A percentile compares a stretch with the other conserved stretches of the same genome.
Conservation (phyloP, 177 flowering plant species). For the Vitis hybrid region DNA sequence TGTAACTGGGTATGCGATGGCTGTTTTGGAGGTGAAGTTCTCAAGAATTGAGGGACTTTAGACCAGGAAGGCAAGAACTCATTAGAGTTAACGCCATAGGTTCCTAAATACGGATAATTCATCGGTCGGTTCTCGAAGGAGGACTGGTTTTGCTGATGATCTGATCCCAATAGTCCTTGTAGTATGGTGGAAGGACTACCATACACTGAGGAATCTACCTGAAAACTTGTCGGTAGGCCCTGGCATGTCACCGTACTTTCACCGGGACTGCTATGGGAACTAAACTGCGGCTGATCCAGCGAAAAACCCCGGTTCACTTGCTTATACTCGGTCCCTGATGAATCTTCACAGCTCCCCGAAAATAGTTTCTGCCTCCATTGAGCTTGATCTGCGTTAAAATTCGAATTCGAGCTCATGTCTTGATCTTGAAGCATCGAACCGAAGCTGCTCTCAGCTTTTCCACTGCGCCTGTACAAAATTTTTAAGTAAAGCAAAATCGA, state of each 20-base stretch:
- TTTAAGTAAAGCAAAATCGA: too few relatives aligned
- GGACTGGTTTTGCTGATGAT: constrained; percentile 23
- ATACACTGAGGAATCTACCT: constrained; percentile 27
- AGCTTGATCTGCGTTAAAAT: constrained; percentile 31
- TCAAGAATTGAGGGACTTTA: constrained; percentile 53
- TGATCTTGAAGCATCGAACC: constrained; percentile 48
- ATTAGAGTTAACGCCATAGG: constrained; percentile 15
- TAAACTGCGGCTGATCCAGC: constrained; percentile 37
- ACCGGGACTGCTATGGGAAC: constrained; percentile 35
- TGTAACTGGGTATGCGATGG: constrained; percentile 29
- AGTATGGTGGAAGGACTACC: constrained; percentile 28
- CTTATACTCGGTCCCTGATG: constrained; percentile 19
- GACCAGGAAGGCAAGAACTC: constrained; percentile 30
- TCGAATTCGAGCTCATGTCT: constrained; percentile 11
- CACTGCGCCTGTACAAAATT: constrained; percentile 26
- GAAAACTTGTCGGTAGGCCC: constrained; percentile 27
- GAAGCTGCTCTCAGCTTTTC: constrained; percentile 42
- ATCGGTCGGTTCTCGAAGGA: constrained; percentile 17
- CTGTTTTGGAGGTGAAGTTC: constrained; percentile 38
- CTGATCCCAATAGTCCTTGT: constrained; percentile 36
- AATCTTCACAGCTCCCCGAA: constrained; percentile 19
- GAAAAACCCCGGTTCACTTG: constrained; percentile 34
- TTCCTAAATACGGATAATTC: constrained; percentile 22
- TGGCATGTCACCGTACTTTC: constrained; percentile 38
- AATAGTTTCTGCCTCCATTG: constrained; percentile 40